Evolutionary conservation across 208 protist genomes (phyloP).

Genomic region (Histomonas meleagridis): DNA sequence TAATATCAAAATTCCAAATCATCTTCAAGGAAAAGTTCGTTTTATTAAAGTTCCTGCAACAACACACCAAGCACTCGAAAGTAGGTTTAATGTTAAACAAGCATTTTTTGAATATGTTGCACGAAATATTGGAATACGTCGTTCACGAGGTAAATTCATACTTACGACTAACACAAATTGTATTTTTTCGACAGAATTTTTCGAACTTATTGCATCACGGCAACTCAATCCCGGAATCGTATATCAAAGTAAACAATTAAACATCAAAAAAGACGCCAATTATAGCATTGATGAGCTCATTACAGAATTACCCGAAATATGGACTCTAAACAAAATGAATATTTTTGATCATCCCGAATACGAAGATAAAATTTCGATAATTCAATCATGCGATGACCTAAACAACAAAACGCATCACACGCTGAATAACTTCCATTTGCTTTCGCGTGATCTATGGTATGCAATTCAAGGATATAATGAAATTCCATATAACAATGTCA

Average conservation of each 20-base stretch:
- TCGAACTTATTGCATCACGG: background rate
- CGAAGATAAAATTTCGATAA: too few species aligned
- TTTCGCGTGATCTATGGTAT: background rate
- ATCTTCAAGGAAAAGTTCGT: background rate
- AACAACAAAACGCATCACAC: too few species aligned
- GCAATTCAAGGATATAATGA: background rate
- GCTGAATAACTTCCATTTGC: background rate
- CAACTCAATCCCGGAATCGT: background rate
- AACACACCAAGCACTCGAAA: background rate
- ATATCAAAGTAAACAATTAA: too few species aligned
- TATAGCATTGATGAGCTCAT: too few species aligned
- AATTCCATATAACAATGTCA: background rate
- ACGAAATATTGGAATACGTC: background rate
- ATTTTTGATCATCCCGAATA: too few species aligned
- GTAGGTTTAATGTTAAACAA: background rate
- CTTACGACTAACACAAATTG: background rate
- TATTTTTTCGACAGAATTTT: background rate
- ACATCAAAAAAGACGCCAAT: too few species aligned
- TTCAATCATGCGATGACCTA: too few species aligned
- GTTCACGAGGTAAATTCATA: background rate
- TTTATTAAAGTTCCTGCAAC: background rate
- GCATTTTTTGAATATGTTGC: slow-evolving; percentile 9
- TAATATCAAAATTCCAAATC: background rate
- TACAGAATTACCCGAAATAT: too few species aligned
- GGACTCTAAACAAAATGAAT: too few species aligned